These are phyloP conservation scores for Arachis stenosperma DNA, from an alignment of 306 rosid species.

Conservation along the genomic window DNA sequence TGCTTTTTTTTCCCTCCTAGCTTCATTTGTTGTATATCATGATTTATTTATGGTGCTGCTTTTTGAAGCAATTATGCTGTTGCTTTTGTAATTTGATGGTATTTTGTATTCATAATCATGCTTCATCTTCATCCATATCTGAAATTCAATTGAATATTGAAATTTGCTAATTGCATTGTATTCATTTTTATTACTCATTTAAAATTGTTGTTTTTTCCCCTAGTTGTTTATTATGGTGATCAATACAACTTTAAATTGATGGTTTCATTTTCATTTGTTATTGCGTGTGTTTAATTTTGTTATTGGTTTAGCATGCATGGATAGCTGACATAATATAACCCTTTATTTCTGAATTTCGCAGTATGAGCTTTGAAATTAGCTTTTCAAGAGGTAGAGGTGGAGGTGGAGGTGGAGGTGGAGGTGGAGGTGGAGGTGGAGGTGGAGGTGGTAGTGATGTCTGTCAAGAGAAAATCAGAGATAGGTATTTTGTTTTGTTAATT, in stretches of 20 bases:
- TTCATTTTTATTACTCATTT: not conserved
- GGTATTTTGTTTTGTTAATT: conserved; percentile 42
- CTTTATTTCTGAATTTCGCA: conserved; percentile 3
- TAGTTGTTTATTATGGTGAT: not conserved
- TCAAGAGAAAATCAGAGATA: conserved; percentile 52
- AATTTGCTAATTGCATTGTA: not conserved
- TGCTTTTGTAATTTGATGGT: not conserved
- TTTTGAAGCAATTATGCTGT: not conserved
- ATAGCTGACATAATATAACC: conserved; percentile 2
- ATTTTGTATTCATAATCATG: not conserved
- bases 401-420: conserved; percentile 31
- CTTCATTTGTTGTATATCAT: not conserved
- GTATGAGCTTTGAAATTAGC: conserved; percentile 45
- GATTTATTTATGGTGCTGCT: not conserved
- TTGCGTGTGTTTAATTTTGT: not conserved
- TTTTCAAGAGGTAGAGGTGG: conserved; percentile 39
- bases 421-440: conserved; percentile 30
- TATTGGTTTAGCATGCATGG: conserved; percentile 18
- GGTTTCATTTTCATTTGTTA: not conserved
- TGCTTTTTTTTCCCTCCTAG: not conserved
- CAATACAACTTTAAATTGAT: not conserved
- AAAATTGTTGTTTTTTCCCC: not conserved
- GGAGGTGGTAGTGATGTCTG: conserved; percentile 39
- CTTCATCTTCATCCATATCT: not conserved
- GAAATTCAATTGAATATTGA: conserved; percentile 9